Percentiles rank a stretch among this genome's conserved stretches.
phyloP scores from a whole-genome alignment of 2,329 filamentous ascomycete species.

The Eutypella sp. region DNA sequence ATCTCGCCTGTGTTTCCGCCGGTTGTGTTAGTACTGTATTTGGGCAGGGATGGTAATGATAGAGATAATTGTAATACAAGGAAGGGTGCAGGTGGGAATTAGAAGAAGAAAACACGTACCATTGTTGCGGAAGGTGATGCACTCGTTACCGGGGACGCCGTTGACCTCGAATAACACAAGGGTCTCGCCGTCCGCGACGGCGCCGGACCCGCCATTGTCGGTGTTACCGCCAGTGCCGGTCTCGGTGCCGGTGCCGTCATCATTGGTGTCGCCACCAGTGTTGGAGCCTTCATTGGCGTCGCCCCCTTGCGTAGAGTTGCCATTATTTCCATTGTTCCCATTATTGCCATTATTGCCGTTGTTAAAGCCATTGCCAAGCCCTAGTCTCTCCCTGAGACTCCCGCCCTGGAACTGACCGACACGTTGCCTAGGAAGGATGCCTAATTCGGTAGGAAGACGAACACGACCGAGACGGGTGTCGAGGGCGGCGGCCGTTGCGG shows the following conservation, averaged over 20 bases:
- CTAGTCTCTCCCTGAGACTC: background rate
- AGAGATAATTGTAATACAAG: background rate
- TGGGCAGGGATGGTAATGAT: background rate
- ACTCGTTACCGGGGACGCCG: slow-evolving; percentile 31
- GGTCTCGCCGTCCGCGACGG: slow-evolving; percentile 15
- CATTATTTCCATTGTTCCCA: slow-evolving; percentile 5
- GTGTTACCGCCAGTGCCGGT: slow-evolving; percentile 1
- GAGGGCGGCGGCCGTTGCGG: slow-evolving; percentile 13
- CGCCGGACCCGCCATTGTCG: background rate
- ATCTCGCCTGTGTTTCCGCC: slow-evolving; percentile 31
- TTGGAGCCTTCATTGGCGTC: too few relatives aligned
- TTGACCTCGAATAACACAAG: slow-evolving; percentile 34
- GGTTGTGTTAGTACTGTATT: background rate
- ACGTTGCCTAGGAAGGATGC: background rate
- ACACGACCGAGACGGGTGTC: slow-evolving; percentile 3
- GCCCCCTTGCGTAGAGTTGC: too few relatives aligned
- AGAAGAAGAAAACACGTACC: slow-evolving; percentile 15
- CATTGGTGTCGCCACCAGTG: too few relatives aligned
- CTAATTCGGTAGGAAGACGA: background rate
- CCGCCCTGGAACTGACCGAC: background rate
- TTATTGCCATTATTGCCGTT: slow-evolving; percentile 2
- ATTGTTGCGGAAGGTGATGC: slow-evolving; percentile 38
- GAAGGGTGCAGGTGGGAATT: background rate
- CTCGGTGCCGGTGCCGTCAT: too few relatives aligned
- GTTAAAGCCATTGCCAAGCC: background rate